Evolutionary conservation across 352 stramenopile species (phyloP).

Genomic region (Phytophthora pistaciae): DNA sequence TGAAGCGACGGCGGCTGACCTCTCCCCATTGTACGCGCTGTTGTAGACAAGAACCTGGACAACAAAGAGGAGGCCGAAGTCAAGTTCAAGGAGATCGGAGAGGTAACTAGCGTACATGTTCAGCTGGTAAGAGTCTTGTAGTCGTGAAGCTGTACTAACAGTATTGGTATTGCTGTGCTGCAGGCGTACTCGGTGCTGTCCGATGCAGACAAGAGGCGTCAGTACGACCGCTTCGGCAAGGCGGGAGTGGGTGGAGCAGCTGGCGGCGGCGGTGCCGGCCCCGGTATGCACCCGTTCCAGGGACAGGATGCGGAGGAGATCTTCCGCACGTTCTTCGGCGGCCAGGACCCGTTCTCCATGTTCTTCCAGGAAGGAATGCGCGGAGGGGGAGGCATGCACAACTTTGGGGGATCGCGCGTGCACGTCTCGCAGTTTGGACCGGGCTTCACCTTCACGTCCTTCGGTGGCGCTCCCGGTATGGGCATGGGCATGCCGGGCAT

Average conservation of each 20-base stretch:
- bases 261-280: conserved; percentile 37
- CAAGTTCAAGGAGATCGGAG: conserved; percentile 92
- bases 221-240: conserved; percentile 94
- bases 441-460: conserved; percentile 81
- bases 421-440: conserved; percentile 84
- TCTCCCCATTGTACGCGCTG: not conserved
- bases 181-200: conserved; percentile 93
- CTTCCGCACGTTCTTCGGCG: conserved; percentile 85
- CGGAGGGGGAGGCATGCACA: conserved; percentile 47
- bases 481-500: conserved; percentile 69
- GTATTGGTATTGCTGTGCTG: not conserved
- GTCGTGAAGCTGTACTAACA: not conserved
- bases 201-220: conserved; percentile 87
- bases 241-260: conserved; percentile 56
- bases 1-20: not conserved
- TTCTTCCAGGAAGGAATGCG: conserved; percentile 85
- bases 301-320: conserved; percentile 84
- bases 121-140: not conserved
- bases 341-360: conserved; percentile 85
- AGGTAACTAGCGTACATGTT: conserved; percentile 44
- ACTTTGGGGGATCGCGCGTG: conserved; percentile 66
- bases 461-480: conserved; percentile 67
- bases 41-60: conserved; percentile 90
- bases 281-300: conserved; percentile 66
- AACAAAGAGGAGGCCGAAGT: conserved; percentile 87